Evolutionary conservation across 2,329 filamentous ascomycete species (phyloP).

Genomic region (Stagonosporopsis tanaceti): DNA sequence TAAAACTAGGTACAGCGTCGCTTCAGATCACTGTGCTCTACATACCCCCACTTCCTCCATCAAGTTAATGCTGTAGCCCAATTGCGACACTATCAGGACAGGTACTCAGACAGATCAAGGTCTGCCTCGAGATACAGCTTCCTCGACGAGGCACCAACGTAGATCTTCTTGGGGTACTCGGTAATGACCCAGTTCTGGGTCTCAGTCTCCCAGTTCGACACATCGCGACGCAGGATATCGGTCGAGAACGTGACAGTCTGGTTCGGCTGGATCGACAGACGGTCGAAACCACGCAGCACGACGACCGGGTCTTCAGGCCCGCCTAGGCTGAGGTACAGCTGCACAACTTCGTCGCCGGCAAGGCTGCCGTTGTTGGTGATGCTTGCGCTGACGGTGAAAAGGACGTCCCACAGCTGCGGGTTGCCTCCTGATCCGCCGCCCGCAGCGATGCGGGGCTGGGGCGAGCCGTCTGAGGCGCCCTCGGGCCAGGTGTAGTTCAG

Average conservation of each 20-base stretch:
- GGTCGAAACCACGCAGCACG: constrained; percentile 81
- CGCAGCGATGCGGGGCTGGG: constrained; percentile 68
- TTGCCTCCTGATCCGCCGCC: constrained; percentile 71
- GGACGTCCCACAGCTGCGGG: constrained; percentile 69
- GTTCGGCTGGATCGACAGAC: constrained; percentile 76
- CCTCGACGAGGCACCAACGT: constrained; percentile 67
- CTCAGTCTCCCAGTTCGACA: constrained; percentile 84
- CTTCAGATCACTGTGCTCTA: background rate
- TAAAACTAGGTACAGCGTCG: constrained; percentile 10
- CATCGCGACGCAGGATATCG: constrained; percentile 77
- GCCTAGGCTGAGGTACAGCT: constrained; percentile 81
- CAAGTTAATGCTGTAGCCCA: background rate
- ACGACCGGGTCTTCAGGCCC: constrained; percentile 73
- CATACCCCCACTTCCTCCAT: background rate
- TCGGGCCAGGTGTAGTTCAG: constrained; percentile 66
- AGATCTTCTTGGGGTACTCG: constrained; percentile 64
- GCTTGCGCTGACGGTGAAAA: constrained; percentile 72
- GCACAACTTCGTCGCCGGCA: constrained; percentile 74
- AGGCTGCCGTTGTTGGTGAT: constrained; percentile 75
- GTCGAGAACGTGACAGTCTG: constrained; percentile 70
- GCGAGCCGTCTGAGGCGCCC: constrained; percentile 61
- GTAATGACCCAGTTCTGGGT: constrained; percentile 84
- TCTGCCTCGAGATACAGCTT: constrained; percentile 59
- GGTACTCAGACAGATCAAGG: constrained; percentile 34
- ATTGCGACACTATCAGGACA: constrained; percentile 2